Evolutionary conservation across 148 eudicot species (phyloP).

Genomic region (Simmondsia chinensis): DNA sequence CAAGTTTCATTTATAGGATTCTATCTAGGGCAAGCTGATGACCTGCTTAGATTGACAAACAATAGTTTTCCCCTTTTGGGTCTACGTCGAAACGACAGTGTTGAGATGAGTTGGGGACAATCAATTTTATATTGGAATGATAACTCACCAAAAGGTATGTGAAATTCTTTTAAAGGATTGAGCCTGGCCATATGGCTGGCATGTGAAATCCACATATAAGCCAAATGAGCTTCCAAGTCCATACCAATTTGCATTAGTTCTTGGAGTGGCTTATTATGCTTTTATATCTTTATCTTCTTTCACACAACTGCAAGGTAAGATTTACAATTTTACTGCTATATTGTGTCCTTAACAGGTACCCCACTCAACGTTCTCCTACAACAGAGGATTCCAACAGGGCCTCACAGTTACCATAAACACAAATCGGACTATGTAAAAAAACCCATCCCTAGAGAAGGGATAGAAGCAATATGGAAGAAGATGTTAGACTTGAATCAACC

Average conservation of each 20-base stretch:
- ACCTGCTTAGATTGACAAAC: conserved; percentile 10
- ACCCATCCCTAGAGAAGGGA: conserved; percentile 2
- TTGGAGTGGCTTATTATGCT: too few species aligned
- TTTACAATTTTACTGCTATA: too few species aligned
- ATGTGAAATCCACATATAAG: too few species aligned
- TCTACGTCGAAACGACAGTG: conserved; percentile 11
- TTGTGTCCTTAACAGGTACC: conserved; percentile 3
- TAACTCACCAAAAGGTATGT: too few species aligned
- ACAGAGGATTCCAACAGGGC: not conserved
- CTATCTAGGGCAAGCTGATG: conserved; percentile 20
- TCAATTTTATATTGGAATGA: conserved; percentile 17
- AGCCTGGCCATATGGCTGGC: too few species aligned
- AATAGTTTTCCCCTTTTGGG: conserved; percentile 20
- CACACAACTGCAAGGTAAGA: too few species aligned
- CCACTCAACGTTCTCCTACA: not conserved
- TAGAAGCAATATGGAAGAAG: conserved; percentile 8
- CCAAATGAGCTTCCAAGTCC: too few species aligned
- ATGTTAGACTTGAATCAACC: not conserved
- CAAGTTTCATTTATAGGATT: conserved; percentile 12
- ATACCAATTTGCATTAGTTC: too few species aligned
- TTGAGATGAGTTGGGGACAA: conserved; percentile 24
- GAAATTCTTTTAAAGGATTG: too few species aligned
- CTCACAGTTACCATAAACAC: not conserved
- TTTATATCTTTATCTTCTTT: too few species aligned
- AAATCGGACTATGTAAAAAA: conserved; percentile 3